Base-by-base conservation (phyloP, 2,329 filamentous ascomycete species). In the Fusarium longipes region DNA sequence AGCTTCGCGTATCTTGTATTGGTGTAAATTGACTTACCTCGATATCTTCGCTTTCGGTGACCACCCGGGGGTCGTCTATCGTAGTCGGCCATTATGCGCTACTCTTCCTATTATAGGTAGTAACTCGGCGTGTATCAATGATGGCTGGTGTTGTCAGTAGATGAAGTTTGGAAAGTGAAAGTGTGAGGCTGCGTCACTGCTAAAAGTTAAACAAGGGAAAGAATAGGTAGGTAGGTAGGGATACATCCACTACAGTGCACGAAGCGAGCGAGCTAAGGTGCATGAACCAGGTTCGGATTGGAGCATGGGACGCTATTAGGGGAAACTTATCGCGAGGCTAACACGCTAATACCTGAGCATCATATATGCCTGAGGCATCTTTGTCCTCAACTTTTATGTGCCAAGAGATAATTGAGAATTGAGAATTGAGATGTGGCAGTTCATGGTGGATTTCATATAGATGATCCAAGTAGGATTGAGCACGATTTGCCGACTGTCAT, bases 21-120 rank as follows among this genome's bases (percentile, higher is more conserved):
- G 29, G 25, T 25, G 48, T 18, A 22, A 40, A 29, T 35, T 25
- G 17, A 62, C 71, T 65, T 39, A 94, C 93, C 93, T 91, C 92
- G 86, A 76, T 89, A 91, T 76, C 93, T 87, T 74, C 91, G 86
- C 81, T 96, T 97, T 77, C 91, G 89, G 73, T 85, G 79, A 63
- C 86, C 79, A 35, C 83, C 80, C 15, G 77, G 74, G 33, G 82
- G 85, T 76, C 89, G 79, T 67, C 85, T 81, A 67, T 88, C 86
- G 77, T 86, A 82, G 71, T 89, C 86, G 44, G 83, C 83, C 86
- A 89, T 80, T 52, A 49, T 74, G 59, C 43, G 60, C 49, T 71
- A 57, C 44, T 69, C 40, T 52, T 50, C 56, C 45, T 50, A 25
- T 20, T 65, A 35, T 50, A n/a, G n/a, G n/a, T n/a, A 25, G 42